These are phyloP conservation scores for Angophora floribunda DNA, from an alignment of 345 rosid species.

Conservation along the genomic window DNA sequence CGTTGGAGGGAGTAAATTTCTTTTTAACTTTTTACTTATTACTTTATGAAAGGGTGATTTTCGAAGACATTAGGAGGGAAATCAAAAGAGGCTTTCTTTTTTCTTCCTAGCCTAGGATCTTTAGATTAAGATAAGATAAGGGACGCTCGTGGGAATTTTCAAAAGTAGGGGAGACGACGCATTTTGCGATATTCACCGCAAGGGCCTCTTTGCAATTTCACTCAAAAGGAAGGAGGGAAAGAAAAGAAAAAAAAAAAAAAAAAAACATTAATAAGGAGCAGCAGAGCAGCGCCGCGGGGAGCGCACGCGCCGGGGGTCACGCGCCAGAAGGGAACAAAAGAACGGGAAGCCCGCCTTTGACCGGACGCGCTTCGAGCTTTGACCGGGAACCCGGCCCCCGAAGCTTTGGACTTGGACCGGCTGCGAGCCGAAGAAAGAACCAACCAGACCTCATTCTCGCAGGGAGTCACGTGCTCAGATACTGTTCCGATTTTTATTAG, in stretches of 20 bases:
- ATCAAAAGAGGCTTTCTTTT: neutral
- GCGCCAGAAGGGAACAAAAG: neutral
- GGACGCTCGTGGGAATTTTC: neutral
- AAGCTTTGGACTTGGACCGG: neutral
- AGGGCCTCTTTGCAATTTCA: neutral
- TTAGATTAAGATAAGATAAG: neutral
- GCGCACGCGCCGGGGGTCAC: neutral
- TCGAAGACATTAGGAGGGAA: neutral
- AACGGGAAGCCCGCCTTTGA: neutral
- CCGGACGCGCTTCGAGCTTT: neutral
- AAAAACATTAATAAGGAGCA: neutral
- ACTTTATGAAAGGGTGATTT: neutral
- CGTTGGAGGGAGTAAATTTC: neutral
- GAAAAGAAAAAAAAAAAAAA: accelerated
- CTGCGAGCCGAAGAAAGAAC: neutral
- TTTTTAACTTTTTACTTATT: neutral
- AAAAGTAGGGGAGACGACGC: neutral
- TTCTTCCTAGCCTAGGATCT: neutral
- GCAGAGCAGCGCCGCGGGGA: neutral
- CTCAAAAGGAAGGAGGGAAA: neutral
- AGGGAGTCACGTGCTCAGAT: neutral
- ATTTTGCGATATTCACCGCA: neutral
- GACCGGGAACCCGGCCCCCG: neutral
- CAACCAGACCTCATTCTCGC: neutral
- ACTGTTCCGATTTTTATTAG: neutral